phyloP scores from a whole-genome alignment of 2,329 filamentous ascomycete genomes.

The Trichophyton rubrum region DNA sequence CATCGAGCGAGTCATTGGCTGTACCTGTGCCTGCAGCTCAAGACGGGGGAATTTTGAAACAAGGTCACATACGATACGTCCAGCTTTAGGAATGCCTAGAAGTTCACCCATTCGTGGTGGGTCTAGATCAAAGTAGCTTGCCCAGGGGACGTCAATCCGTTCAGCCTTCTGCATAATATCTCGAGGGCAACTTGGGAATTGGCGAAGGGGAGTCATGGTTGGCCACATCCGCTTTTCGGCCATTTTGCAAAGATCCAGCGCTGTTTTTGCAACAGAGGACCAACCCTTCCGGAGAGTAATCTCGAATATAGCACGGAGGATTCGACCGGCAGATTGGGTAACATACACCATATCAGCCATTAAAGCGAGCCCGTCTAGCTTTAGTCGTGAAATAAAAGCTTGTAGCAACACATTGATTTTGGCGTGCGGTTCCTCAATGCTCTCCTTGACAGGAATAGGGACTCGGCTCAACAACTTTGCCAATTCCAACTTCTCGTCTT shows the following conservation, averaged over 20 bases:
- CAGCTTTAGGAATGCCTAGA: constrained; percentile 77
- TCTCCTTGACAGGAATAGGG: constrained; percentile 93
- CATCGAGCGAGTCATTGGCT: constrained; percentile 90
- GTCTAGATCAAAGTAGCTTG: constrained; percentile 88
- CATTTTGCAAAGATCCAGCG: constrained; percentile 94
- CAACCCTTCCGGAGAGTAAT: constrained; percentile 96
- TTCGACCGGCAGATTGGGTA: constrained; percentile 92
- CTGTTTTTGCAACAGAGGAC: constrained; percentile 83
- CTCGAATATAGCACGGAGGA: constrained; percentile 88
- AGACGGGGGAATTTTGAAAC: constrained; percentile 88
- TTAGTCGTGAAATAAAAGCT: constrained; percentile 89
- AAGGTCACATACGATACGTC: constrained; percentile 69
- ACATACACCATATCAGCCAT: constrained; percentile 99
- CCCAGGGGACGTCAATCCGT: constrained; percentile 87
- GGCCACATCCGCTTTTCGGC: constrained; percentile 99
- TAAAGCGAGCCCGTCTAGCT: constrained; percentile 81
- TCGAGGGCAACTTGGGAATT: constrained; percentile 69
- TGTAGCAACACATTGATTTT: constrained; percentile 98
- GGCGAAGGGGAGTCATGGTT: constrained; percentile 88
- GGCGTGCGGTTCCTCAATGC: constrained; percentile 88
- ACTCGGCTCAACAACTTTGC: constrained; percentile 82
- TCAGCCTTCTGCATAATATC: constrained; percentile 89
- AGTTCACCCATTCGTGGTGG: constrained; percentile 93
- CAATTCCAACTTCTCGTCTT: constrained; percentile 93
- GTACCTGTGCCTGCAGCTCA: constrained; percentile 83